A percentile compares a stretch with the other conserved stretches of the same genome.
These are phyloP conservation scores for Trichophyton simii DNA, from an alignment of 2,329 filamentous ascomycete genomes.

Conservation along the genomic window DNA sequence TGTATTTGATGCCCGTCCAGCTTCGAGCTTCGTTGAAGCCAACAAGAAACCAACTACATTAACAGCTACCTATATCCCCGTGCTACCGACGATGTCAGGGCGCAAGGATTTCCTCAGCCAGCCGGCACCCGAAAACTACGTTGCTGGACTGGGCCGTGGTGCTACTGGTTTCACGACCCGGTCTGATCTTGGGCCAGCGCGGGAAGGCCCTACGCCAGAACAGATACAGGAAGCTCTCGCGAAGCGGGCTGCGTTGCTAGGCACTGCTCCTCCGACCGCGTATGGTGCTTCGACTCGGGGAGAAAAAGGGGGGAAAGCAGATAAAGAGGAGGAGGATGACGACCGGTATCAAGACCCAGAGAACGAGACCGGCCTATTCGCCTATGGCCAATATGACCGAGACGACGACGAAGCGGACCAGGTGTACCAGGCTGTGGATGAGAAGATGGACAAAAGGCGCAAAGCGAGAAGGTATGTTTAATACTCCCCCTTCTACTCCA, in stretches of 20 bases:
- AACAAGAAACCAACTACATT: neutral
- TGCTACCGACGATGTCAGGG: conserved; percentile 39
- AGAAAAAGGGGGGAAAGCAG: conserved; percentile 50
- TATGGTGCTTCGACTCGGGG: conserved; percentile 54
- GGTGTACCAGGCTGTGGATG: conserved; percentile 91
- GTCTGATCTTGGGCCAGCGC: conserved; percentile 86
- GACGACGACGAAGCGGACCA: conserved; percentile 96
- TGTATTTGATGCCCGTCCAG: neutral
- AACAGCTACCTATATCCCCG: neutral
- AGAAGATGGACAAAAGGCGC: conserved; percentile 86
- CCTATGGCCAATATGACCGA: conserved; percentile 88
- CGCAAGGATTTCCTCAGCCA: conserved; percentile 81
- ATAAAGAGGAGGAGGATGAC: conserved; percentile 61
- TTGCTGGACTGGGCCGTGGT: conserved; percentile 92
- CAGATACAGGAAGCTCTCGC: conserved; percentile 97
- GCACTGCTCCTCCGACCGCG: conserved; percentile 56
- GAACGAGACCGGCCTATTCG: conserved; percentile 91
- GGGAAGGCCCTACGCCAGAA: conserved; percentile 91
- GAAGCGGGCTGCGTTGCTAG: conserved; percentile 76
- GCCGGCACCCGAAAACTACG: conserved; percentile 73
- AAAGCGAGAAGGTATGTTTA: conserved; percentile 71
- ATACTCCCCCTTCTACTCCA: conserved; percentile 11
- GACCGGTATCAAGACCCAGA: conserved; percentile 90
- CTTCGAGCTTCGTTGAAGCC: neutral
- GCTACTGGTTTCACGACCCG: conserved; percentile 96